These are phyloP conservation scores for Sclerotinia trifoliorum DNA, from an alignment of 2,329 filamentous ascomycete species.

Conservation along the genomic window DNA sequence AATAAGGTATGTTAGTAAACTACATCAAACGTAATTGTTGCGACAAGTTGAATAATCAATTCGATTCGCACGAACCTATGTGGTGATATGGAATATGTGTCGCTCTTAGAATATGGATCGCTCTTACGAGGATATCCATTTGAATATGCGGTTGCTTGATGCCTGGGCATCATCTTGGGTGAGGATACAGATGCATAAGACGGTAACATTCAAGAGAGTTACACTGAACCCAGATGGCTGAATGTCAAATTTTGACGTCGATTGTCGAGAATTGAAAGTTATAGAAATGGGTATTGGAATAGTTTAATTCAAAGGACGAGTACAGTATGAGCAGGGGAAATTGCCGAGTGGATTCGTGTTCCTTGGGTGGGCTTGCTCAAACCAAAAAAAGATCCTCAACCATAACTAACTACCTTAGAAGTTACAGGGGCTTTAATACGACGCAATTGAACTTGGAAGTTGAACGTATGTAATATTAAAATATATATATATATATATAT, in stretches of 20 bases:
- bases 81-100: constrained; percentile 82
- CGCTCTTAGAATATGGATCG: constrained; percentile 68
- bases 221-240: constrained; percentile 19
- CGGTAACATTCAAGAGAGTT: constrained; percentile 53
- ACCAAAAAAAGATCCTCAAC: constrained; percentile 16
- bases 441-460: background rate
- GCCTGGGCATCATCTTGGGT: constrained; percentile 77
- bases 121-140: constrained; percentile 76
- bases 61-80: constrained; percentile 64
- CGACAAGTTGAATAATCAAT: background rate
- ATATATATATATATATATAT: no score
- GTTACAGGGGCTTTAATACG: constrained; percentile 7
- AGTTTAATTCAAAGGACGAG: constrained; percentile 8
- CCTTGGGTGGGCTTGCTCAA: constrained; percentile 9
- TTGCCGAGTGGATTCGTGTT: constrained; percentile 23
- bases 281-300: background rate
- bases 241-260: constrained; percentile 10
- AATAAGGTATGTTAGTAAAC: constrained; percentile 7
- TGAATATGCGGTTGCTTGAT: constrained; percentile 70
- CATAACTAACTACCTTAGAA: background rate
- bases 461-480: no score
- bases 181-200: constrained; percentile 48
- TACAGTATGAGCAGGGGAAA: constrained; percentile 15
- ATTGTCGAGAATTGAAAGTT: constrained; percentile 15
- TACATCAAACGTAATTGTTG: background rate